Evolutionary conservation across 73 alveolate genomes (phyloP).

Genomic region (Paramecium tetraurelia): DNA sequence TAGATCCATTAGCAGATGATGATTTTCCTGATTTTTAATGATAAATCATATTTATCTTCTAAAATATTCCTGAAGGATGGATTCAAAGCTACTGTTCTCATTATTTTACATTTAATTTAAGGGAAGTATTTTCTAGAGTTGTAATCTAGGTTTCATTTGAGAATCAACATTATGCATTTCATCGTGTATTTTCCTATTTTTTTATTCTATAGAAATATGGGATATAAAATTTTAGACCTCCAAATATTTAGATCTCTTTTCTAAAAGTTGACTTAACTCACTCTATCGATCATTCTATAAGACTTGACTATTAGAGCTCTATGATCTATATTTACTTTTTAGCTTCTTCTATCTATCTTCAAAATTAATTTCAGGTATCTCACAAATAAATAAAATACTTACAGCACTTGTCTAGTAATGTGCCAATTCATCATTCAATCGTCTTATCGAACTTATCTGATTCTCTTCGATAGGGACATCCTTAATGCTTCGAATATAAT

Average conservation of each 20-base stretch:
- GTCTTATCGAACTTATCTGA: background rate
- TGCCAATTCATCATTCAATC: background rate
- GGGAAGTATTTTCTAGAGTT: no score
- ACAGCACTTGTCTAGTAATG: background rate
- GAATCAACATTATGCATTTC: background rate
- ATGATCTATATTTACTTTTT: no score
- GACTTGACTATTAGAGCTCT: no score
- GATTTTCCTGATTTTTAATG: constrained; percentile 54
- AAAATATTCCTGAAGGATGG: background rate
- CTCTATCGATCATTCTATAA: background rate
- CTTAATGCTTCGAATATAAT: background rate
- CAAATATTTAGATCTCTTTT: background rate
- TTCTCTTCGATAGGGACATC: background rate
- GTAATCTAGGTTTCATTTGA: background rate
- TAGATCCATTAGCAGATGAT: constrained; percentile 53
- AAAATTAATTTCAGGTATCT: background rate
- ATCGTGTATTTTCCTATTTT: background rate
- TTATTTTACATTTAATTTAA: no score
- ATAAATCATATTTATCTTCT: background rate
- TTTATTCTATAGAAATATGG: background rate
- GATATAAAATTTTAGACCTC: background rate
- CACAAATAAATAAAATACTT: background rate
- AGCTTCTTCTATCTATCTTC: background rate
- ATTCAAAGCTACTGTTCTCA: background rate
- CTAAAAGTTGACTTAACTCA: background rate